Base-by-base conservation (phyloP, 148 eudicot genomes). In the Diospyros lotus region DNA sequence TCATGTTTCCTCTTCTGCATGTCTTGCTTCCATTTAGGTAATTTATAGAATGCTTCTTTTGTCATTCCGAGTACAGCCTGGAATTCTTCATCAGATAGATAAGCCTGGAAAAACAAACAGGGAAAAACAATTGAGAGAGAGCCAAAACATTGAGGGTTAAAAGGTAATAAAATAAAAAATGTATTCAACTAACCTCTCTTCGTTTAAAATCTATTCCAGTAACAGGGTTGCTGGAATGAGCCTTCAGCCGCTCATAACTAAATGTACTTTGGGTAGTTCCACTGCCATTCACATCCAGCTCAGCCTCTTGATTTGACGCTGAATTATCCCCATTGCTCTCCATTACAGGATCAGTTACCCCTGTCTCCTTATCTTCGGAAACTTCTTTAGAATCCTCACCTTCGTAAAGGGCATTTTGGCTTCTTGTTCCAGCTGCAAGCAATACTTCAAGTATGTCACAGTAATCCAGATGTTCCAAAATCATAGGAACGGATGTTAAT, bases 1-100 rank as follows among this genome's bases (percentile, higher is more conserved):
- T 95, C 99, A 6, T 83, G 78, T 78, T 95, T 95, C 88, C 75
- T 93, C 83, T 95, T 95, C 68, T 80, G 90, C 91, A 91, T 74
- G 82, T 95, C 99, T 85, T 95, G 98, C 90, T 95, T 95, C 99
- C 99, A 95, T 79, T 87, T 88, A 0, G 99, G 99, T 83, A 93
- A 79, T 78, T 90, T 89, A 78, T 86, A 85, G 75, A 95, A 95
- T 7, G 83, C 91, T 73, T 87, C 97, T 85, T 92, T 95, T 11
- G 89, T 71, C 83, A 87, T 67, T 28, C 88, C 90, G 7, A 95
- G 80, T 8, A 95, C 81, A 55, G 89, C 67, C 85, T 83, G 82
- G 78, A 95, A 95, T 78, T 95, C 99, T 72, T 93, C 94, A 40
- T 86, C 98, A 38, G 97, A 84, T 53, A 95, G 91, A 81, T 95